phyloP scores from a whole-genome alignment of 257 asterid genomes.

The Solanum bulbocastanum region DNA sequence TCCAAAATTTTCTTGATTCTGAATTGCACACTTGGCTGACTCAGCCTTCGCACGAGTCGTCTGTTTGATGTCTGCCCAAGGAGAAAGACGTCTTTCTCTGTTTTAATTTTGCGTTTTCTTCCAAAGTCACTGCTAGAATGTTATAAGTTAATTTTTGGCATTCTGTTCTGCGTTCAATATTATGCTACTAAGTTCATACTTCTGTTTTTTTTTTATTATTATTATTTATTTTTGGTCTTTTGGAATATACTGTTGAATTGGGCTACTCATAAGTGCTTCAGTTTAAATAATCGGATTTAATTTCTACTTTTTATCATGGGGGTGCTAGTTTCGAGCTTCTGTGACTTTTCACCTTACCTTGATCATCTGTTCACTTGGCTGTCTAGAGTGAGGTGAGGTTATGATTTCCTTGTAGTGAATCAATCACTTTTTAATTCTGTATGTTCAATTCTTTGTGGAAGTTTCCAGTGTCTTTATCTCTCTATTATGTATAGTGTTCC shows the following conservation, averaged over 20 bases:
- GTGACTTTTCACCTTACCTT: background rate
- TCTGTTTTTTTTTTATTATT: background rate
- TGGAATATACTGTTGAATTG: background rate
- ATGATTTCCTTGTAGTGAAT: background rate
- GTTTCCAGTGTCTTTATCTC: background rate
- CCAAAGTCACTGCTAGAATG: background rate
- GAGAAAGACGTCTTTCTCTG: background rate
- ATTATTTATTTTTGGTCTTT: background rate
- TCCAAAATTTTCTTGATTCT: background rate
- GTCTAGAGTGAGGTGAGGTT: background rate
- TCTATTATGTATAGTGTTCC: background rate
- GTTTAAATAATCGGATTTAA: background rate
- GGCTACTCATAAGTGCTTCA: background rate
- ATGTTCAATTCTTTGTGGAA: background rate
- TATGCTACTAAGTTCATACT: background rate
- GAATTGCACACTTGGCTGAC: background rate
- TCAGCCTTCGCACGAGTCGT: background rate
- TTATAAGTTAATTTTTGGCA: background rate
- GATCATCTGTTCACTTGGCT: background rate
- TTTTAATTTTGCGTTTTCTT: background rate
- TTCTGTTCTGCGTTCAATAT: background rate
- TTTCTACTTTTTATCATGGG: background rate
- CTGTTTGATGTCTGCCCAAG: background rate
- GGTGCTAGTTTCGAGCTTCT: background rate
- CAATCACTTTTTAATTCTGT: background rate